Base-by-base conservation (phyloP, 2,329 filamentous ascomycete genomes). In the Xylaria sp. region DNA sequence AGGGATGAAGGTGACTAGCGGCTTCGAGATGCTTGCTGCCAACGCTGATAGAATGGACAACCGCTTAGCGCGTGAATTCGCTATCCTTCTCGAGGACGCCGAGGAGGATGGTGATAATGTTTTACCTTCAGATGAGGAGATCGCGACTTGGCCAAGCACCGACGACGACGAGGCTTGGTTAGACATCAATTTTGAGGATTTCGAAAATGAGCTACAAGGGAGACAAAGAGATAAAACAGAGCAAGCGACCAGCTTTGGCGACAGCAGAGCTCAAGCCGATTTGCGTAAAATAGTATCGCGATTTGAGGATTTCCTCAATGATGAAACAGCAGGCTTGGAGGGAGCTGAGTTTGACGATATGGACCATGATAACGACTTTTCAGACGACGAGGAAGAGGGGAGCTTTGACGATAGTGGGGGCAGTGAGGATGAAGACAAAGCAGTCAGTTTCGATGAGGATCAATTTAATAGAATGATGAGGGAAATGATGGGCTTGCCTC, bases 291-390 rank as follows among this genome's bases (percentile, higher is more conserved):
- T 98, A 78, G 96, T 99, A 0, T 91, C 92, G 56, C 89, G 94
- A n/a, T 98, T 99, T 76, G 94, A 98, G 77, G 86, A 92, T 13
- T 98, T 99, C 75, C 81, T 99, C 55, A 93, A 97, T 65, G 93
- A 98, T 74, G 92, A 97, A 12, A 87, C 86, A 55, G 94, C 94
- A 0, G 94, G 92, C 0, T 79, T 90, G 6, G 94, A 97, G 56
- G 95, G 94, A 0, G 92, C 91, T 0, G 90, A 93, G 68, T 80
- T 93, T 13, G 84, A 87, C 69, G 91, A 92, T 10, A 92, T 93
- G 86, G 92, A 93, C 68, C 81, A 86, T 18, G 90, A 92, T 69
- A 85, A 90, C 52, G 84, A 87, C 20, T 79, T 84, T 10, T 82
- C 84, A 1, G 82, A 86, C 6, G 83, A 85, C 1, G 86, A 86